These are phyloP conservation scores for Acanthamoeba healyi DNA, from an alignment of 208 protist species.

Conservation along the genomic window DNA sequence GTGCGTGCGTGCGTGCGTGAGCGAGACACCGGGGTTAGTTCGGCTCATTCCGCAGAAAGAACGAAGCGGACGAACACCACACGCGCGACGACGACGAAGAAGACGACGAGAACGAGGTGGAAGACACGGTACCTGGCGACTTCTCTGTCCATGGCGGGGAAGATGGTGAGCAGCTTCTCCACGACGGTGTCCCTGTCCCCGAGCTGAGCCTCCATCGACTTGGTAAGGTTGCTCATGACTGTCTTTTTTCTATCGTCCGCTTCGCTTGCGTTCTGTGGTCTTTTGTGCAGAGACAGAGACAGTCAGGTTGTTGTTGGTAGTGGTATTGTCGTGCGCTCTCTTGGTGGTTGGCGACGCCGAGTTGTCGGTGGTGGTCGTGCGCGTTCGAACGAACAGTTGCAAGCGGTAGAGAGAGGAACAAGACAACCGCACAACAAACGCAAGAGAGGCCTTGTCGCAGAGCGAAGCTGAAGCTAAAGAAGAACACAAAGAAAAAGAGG, in stretches of 20 bases:
- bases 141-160: slow-evolving; percentile 29
- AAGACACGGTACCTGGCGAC: background rate
- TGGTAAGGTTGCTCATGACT: background rate
- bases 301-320: no score
- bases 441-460: background rate
- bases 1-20: no score
- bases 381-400: no score
- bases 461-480: background rate
- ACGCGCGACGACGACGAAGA: background rate
- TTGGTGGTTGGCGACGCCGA: no score
- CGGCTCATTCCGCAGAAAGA: background rate
- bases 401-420: no score
- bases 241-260: background rate
- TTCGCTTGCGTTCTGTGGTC: background rate
- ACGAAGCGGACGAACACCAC: background rate
- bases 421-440: background rate
- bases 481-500: background rate
- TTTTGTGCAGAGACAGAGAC: no score
- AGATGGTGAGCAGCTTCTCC: slow-evolving; percentile 15
- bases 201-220: background rate
- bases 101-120: background rate
- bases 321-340: background rate
- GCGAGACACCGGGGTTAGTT: no score
- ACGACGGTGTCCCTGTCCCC: slow-evolving; percentile 13
- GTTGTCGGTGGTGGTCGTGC: no score